phyloP scores from a whole-genome alignment of 768 basidiomycete species.

The Gelatoporia subvermispora region DNA sequence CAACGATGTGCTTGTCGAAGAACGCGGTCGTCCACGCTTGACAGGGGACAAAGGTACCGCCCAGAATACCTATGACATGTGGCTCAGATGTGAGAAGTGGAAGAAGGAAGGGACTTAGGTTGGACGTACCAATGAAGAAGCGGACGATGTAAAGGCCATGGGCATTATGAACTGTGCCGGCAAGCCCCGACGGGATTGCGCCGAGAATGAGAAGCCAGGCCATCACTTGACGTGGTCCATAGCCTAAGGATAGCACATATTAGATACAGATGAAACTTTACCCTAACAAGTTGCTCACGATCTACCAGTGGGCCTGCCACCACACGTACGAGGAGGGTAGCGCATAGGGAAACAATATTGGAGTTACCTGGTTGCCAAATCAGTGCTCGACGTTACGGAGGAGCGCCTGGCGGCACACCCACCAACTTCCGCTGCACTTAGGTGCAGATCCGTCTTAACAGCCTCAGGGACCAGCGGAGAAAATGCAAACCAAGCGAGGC shows the following conservation, averaged over 20 bases:
- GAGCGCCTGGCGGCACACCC: constrained; percentile 1
- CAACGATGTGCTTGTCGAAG: constrained; percentile 48
- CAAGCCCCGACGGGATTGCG: constrained; percentile 55
- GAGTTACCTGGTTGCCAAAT: constrained; percentile 33
- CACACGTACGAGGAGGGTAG: constrained; percentile 45
- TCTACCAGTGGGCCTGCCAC: constrained; percentile 48
- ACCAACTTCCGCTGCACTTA: constrained; percentile 43
- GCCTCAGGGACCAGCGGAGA: constrained; percentile 54
- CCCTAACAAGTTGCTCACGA: constrained; percentile 24
- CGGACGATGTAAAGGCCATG: constrained; percentile 39
- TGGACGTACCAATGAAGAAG: constrained; percentile 46
- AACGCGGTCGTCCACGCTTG: constrained; percentile 59
- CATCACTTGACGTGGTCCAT: constrained; percentile 53
- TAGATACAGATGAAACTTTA: not conserved
- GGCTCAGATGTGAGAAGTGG: not conserved
- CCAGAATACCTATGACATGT: constrained; percentile 34
- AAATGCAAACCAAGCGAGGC: constrained; percentile 53
- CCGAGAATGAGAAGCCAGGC: constrained; percentile 47
- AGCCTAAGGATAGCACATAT: constrained; percentile 25
- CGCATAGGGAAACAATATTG: constrained; percentile 41
- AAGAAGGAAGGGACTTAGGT: not conserved
- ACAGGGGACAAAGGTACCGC: constrained; percentile 57
- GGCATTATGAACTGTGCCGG: constrained; percentile 42
- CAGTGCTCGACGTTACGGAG: constrained; percentile 9
- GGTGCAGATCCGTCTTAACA: constrained; percentile 47